These are phyloP conservation scores for Phytophthora megakarya DNA, from an alignment of 352 stramenopile species.

Conservation along the genomic window DNA sequence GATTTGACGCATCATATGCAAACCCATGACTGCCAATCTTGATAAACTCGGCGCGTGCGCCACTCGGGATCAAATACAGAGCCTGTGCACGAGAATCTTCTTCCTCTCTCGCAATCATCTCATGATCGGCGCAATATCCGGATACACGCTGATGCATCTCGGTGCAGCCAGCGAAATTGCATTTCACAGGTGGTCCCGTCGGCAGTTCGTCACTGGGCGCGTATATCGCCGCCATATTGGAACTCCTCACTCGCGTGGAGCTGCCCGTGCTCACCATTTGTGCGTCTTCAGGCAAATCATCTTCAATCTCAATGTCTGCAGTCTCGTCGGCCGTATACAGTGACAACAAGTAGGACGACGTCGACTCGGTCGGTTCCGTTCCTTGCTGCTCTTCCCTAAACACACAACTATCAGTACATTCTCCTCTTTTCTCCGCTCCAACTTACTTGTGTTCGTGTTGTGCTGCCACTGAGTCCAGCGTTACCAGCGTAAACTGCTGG, in stretches of 20 bases:
- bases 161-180: constrained; percentile 56
- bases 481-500: constrained; percentile 79
- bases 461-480: constrained; percentile 64
- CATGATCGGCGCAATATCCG: constrained; percentile 76
- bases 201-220: constrained; percentile 47
- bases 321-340: constrained; percentile 83
- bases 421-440: neutral
- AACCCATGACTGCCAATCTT: constrained; percentile 80
- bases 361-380: constrained; percentile 31
- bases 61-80: constrained; percentile 77
- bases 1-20: constrained; percentile 70
- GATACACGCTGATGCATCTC: constrained; percentile 71
- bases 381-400: constrained; percentile 30
- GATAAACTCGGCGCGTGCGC: constrained; percentile 72
- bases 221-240: constrained; percentile 53
- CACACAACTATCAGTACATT: constrained; percentile 5
- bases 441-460: constrained; percentile 65
- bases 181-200: constrained; percentile 47
- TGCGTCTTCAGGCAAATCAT: constrained; percentile 32
- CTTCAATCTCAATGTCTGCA: constrained; percentile 81
- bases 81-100: constrained; percentile 82
- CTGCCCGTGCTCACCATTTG: constrained; percentile 3
- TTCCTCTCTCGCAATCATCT: constrained; percentile 81
- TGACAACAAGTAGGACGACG: constrained; percentile 74
- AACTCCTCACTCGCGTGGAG: constrained; percentile 44